Conservation (phyloP, 192 early-diverging fungal genomes). For the Backusella sp. region DNA sequence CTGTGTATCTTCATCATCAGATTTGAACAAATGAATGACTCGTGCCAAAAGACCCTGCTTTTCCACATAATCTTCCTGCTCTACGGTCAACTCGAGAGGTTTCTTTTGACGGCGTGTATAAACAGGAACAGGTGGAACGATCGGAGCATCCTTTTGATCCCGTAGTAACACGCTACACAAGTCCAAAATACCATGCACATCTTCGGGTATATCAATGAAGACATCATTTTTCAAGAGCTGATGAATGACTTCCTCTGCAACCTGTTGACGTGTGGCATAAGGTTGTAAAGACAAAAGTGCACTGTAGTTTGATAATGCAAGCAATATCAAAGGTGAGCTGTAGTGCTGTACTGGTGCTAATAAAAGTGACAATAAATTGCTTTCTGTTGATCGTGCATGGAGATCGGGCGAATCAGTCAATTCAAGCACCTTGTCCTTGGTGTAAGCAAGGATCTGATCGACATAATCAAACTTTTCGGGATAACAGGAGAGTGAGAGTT, state of each 20-base stretch:
- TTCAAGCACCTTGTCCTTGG: slow-evolving; percentile 73
- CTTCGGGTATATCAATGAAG: slow-evolving; percentile 63
- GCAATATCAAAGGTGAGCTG: slow-evolving; percentile 58
- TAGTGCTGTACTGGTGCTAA: slow-evolving; percentile 83
- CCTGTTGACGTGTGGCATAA: slow-evolving; percentile 76
- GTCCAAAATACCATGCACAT: slow-evolving; percentile 79
- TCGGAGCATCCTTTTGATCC: slow-evolving; percentile 73
- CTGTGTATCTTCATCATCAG: slow-evolving; percentile 74
- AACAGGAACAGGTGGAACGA: slow-evolving; percentile 24
- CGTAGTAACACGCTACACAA: slow-evolving; percentile 78
- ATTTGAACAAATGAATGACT: slow-evolving; percentile 71
- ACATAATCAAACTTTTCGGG: slow-evolving; percentile 86
- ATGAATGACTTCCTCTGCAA: slow-evolving; percentile 76
- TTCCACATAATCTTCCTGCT: slow-evolving; percentile 88
- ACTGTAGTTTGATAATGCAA: slow-evolving; percentile 78
- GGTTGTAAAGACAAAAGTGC: slow-evolving; percentile 84
- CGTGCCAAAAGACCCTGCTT: slow-evolving; percentile 90
- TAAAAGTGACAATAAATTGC: slow-evolving; percentile 80
- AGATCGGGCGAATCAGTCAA: slow-evolving; percentile 65
- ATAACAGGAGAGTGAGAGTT: slow-evolving; percentile 90
- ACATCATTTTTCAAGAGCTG: slow-evolving; percentile 71
- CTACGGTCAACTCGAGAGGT: slow-evolving; percentile 50
- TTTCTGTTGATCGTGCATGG: slow-evolving; percentile 63
- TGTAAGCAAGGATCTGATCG: slow-evolving; percentile 90
- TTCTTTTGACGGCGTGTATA: slow-evolving; percentile 37